Evolutionary conservation across 306 rosid genomes (phyloP).

Genomic region (Dryas alaskensis): DNA sequence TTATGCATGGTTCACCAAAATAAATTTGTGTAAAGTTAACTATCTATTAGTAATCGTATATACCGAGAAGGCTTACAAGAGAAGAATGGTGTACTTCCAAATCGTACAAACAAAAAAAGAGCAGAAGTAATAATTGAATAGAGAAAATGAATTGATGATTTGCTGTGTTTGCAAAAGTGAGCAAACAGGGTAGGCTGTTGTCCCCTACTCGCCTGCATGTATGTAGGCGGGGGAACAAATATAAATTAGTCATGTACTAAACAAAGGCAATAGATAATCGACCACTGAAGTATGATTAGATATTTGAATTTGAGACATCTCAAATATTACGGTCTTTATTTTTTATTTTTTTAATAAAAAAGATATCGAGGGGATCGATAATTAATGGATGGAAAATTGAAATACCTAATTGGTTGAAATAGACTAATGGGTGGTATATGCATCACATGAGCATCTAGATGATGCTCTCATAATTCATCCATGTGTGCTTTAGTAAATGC

Average conservation of each 20-base stretch:
- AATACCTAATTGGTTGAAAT: background rate
- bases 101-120: background rate
- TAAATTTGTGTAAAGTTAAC: too few species aligned
- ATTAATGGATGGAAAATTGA: background rate
- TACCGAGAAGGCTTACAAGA: too few species aligned
- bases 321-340: background rate
- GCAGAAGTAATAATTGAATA: background rate
- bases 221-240: slow-evolving; percentile 21
- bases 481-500: background rate
- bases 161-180: slow-evolving; percentile 7
- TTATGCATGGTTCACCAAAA: too few species aligned
- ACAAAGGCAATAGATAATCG: too few species aligned
- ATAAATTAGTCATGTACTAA: background rate
- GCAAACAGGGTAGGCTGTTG: background rate
- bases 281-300: too few species aligned
- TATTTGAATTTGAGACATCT: too few species aligned
- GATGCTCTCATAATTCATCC: background rate
- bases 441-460: too few species aligned
- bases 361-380: background rate
- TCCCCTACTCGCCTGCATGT: background rate
- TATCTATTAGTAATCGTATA: too few species aligned
- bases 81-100: background rate
- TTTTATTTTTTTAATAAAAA: background rate
- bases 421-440: background rate
- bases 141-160: background rate